These are phyloP conservation scores for Paramyrothecium sp. DNA, from an alignment of 2,329 filamentous ascomycete species.

Conservation along the genomic window DNA sequence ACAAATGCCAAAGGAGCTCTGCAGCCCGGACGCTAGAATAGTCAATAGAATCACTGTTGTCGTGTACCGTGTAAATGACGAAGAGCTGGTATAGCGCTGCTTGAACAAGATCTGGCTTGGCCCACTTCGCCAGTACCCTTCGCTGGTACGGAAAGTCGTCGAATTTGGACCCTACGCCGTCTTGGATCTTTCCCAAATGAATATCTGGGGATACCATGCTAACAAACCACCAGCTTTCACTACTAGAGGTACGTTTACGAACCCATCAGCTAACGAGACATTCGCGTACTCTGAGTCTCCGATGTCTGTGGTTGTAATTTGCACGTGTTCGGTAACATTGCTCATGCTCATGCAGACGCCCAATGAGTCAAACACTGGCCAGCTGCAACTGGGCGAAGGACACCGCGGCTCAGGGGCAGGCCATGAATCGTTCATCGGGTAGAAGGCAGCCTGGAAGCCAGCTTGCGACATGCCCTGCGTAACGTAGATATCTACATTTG, in stretches of 20 bases:
- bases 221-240: neutral
- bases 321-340: neutral
- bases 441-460: neutral
- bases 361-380: neutral
- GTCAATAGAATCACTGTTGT: neutral
- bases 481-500: neutral
- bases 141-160: neutral
- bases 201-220: neutral
- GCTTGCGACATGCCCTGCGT: neutral
- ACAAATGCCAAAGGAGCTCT: constrained; percentile 12
- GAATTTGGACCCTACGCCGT: neutral
- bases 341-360: neutral
- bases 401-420: neutral
- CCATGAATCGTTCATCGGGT: neutral
- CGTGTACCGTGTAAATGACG: neutral
- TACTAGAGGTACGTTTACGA: no score
- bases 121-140: neutral
- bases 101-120: neutral
- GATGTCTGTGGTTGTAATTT: neutral
- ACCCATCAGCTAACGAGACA: no score
- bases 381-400: neutral
- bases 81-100: neutral
- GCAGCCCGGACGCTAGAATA: constrained; percentile 5
- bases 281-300: no score
- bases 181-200: neutral